phyloP scores from a whole-genome alignment of 768 basidiomycete species.

The Chalciporus chontae region DNA sequence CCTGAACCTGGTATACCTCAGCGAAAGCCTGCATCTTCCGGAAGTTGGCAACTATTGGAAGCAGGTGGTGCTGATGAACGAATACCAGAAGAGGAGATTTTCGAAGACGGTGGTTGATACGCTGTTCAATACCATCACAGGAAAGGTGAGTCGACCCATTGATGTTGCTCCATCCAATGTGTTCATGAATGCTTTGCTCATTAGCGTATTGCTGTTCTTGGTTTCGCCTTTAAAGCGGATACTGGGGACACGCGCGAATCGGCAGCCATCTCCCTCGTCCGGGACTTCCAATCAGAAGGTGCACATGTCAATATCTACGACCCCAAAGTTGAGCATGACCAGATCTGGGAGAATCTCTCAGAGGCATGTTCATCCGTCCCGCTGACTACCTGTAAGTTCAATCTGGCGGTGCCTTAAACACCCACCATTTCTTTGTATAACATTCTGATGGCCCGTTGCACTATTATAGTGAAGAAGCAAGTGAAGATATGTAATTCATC shows the following conservation, averaged over 20 bases:
- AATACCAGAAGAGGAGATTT: slow-evolving; percentile 96
- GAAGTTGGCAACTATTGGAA: slow-evolving; percentile 99
- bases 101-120: slow-evolving; percentile 95
- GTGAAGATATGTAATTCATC: slow-evolving; percentile 77
- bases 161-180: not conserved
- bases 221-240: slow-evolving; percentile 99
- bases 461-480: slow-evolving; percentile 73
- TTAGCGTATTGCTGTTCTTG: slow-evolving; percentile 90
- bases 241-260: slow-evolving; percentile 99
- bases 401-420: too few relatives aligned
- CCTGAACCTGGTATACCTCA: slow-evolving; percentile 96
- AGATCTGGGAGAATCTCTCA: slow-evolving; percentile 84
- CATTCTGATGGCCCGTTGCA: not conserved
- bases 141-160: slow-evolving; percentile 56
- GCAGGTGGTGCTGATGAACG: slow-evolving; percentile 97
- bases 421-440: too few relatives aligned
- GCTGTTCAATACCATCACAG: slow-evolving; percentile 96
- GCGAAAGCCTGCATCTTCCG: slow-evolving; percentile 90
- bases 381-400: slow-evolving; percentile 60
- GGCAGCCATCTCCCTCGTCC: slow-evolving; percentile 89
- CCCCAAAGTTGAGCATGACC: slow-evolving; percentile 78
- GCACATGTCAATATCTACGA: slow-evolving; percentile 89
- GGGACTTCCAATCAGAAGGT: slow-evolving; percentile 88
- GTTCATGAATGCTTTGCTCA: slow-evolving; percentile 1
- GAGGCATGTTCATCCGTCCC: slow-evolving; percentile 65